A percentile compares a stretch with the other conserved stretches of the same genome.
Evolutionary conservation across 2,329 filamentous ascomycete genomes (phyloP).

Genomic region (Fusarium nelsonii): DNA sequence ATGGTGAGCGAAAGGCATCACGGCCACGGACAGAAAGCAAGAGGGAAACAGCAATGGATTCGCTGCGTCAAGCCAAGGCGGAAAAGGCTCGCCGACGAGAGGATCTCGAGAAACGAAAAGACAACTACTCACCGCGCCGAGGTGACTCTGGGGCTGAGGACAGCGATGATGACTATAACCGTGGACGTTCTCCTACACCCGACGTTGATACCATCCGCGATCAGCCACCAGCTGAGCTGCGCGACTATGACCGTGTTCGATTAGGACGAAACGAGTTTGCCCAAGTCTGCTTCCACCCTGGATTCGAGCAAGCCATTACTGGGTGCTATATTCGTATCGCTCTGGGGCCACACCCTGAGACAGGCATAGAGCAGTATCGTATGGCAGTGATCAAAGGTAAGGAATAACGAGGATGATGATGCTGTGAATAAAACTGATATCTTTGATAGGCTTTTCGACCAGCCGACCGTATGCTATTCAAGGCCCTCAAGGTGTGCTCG

Average conservation of each 20-base stretch:
- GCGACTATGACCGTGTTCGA: slow-evolving; percentile 86
- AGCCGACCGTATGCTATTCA: slow-evolving; percentile 88
- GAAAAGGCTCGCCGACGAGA: slow-evolving; percentile 66
- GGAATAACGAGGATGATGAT: slow-evolving; percentile 19
- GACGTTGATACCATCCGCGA: slow-evolving; percentile 77
- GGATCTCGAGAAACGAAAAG: slow-evolving; percentile 72
- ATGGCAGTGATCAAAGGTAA: slow-evolving; percentile 89
- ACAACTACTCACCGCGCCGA: slow-evolving; percentile 57
- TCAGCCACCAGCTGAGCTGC: slow-evolving; percentile 77
- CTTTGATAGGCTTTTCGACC: slow-evolving; percentile 74
- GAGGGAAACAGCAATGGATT: slow-evolving; percentile 76
- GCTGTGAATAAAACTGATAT: slow-evolving; percentile 38
- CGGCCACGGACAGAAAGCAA: slow-evolving; percentile 71
- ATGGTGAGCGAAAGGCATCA: slow-evolving; percentile 77
- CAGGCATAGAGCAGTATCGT: slow-evolving; percentile 82
- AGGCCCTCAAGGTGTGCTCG: slow-evolving; percentile 80
- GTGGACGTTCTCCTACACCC: slow-evolving; percentile 65
- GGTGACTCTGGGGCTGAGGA: slow-evolving; percentile 65
- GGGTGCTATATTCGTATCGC: slow-evolving; percentile 90
- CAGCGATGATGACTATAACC: slow-evolving; percentile 84
- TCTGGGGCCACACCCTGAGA: slow-evolving; percentile 80
- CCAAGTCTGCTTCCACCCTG: slow-evolving; percentile 92
- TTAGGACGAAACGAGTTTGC: slow-evolving; percentile 89
- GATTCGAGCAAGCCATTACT: slow-evolving; percentile 83
- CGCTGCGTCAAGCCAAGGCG: slow-evolving; percentile 69